These are phyloP conservation scores for Lojkania enalia DNA, from an alignment of 2,329 filamentous ascomycete species.

Conservation along the genomic window DNA sequence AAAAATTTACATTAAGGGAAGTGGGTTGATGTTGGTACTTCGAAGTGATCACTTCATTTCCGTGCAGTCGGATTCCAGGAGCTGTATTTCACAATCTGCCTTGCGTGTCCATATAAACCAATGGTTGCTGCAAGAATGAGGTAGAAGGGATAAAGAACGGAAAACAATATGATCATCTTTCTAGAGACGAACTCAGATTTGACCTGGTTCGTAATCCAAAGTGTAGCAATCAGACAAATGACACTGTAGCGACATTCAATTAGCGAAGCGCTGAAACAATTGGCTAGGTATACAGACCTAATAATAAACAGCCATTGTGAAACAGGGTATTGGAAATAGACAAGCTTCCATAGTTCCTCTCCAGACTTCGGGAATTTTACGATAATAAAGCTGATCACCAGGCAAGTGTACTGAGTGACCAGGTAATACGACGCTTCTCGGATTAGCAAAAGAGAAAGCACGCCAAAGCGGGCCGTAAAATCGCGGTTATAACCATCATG, in stretches of 20 bases:
- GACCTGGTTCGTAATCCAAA: conserved; percentile 52
- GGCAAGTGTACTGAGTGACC: conserved; percentile 53
- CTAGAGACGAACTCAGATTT: conserved; percentile 51
- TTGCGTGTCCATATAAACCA: conserved; percentile 53
- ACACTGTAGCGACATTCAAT: conserved; percentile 35
- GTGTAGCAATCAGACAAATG: conserved; percentile 49
- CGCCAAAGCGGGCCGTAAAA: conserved; percentile 47
- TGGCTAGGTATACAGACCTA: conserved; percentile 38
- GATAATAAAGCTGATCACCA: conserved; percentile 52
- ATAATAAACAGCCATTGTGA: conserved; percentile 53
- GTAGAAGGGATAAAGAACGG: conserved; percentile 49
- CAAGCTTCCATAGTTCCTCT: conserved; percentile 42
- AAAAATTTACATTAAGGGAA: neutral
- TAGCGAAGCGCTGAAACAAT: conserved; percentile 15
- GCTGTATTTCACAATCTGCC: conserved; percentile 51
- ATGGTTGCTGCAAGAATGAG: conserved; percentile 50
- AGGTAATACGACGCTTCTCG: conserved; percentile 55
- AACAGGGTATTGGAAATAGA: conserved; percentile 55
- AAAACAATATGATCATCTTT: conserved; percentile 49
- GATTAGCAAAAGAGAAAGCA: conserved; percentile 51
- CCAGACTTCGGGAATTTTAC: conserved; percentile 48
- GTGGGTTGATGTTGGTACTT: too few relatives aligned
- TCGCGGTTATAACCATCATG: conserved; percentile 37
- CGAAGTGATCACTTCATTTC: conserved; percentile 24
- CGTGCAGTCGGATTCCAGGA: conserved; percentile 55